Percentiles rank a stretch among this genome's conserved stretches.
Conservation (phyloP, 2,329 filamentous ascomycete species). For the Volutella citrinella region DNA sequence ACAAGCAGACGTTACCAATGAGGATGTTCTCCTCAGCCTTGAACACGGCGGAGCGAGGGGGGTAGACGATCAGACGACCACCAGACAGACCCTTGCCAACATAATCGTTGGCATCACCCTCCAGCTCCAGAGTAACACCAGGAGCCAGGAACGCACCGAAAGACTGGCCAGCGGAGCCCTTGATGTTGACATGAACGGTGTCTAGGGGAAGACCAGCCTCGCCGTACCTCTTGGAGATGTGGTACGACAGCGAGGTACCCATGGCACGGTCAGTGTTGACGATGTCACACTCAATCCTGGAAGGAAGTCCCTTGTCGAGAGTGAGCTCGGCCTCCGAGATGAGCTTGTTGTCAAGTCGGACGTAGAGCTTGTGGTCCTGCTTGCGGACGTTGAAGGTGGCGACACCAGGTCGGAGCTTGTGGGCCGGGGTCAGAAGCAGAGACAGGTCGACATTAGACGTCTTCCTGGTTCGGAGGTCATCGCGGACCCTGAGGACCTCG, state of each 20-base stretch:
- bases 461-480: constrained; percentile 84
- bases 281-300: constrained; percentile 90
- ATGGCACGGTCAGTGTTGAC: constrained; percentile 95
- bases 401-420: constrained; percentile 89
- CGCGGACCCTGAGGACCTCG: constrained; percentile 80
- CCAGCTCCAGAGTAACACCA: constrained; percentile 89
- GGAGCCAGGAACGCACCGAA: constrained; percentile 93
- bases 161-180: constrained; percentile 93
- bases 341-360: constrained; percentile 93
- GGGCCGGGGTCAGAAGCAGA: constrained; percentile 90
- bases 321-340: constrained; percentile 94
- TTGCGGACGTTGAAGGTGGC: constrained; percentile 97
- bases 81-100: constrained; percentile 95
- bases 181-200: constrained; percentile 94
- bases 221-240: constrained; percentile 89
- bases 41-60: constrained; percentile 84
- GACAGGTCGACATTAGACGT: constrained; percentile 91
- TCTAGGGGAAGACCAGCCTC: constrained; percentile 86
- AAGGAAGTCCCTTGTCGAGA: constrained; percentile 89
- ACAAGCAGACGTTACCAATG: constrained; percentile 91
- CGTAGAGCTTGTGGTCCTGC: constrained; percentile 92
- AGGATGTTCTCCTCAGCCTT: constrained; percentile 96
- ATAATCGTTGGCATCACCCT: constrained; percentile 95
- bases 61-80: constrained; percentile 89
- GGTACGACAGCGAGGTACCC: constrained; percentile 92